phyloP scores from a whole-genome alignment of 2,329 filamentous ascomycete species.

The Epichloe festucae region DNA sequence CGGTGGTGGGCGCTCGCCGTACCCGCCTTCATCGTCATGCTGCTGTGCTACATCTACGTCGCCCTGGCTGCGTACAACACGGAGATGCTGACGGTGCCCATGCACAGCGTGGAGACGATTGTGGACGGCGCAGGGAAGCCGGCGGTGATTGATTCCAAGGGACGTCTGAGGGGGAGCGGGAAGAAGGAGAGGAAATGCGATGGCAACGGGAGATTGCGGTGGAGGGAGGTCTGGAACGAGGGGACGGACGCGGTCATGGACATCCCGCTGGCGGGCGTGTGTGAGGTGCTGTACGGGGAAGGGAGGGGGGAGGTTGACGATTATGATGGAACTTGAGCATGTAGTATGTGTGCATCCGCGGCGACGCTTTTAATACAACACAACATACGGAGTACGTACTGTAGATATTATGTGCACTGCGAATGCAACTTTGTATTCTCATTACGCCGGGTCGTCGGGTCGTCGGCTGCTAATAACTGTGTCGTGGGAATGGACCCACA shows the following conservation, averaged over 20 bases:
- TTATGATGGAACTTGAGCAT: not conserved
- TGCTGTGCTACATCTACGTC: slow-evolving; percentile 84
- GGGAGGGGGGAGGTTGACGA: slow-evolving; percentile 16
- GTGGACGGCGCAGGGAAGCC: slow-evolving; percentile 84
- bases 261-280: slow-evolving; percentile 86
- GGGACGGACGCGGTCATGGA: slow-evolving; percentile 97
- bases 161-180: slow-evolving; percentile 30
- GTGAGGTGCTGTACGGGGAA: slow-evolving; percentile 80
- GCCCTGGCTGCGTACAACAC: slow-evolving; percentile 86
- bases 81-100: slow-evolving; percentile 69
- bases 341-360: no score
- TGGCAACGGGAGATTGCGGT: slow-evolving; percentile 39
- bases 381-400: no score
- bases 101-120: slow-evolving; percentile 73
- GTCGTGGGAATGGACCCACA: not conserved
- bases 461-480: not conserved
- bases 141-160: slow-evolving; percentile 65
- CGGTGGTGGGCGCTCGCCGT: slow-evolving; percentile 95
- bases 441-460: no score
- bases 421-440: no score
- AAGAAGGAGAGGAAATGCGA: slow-evolving; percentile 25
- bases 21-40: slow-evolving; percentile 79
- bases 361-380: no score
- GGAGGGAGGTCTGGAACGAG: slow-evolving; percentile 76
- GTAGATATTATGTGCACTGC: no score